Percentiles rank a stretch among this genome's conserved stretches.
phyloP scores from a whole-genome alignment of 2,329 filamentous ascomycete genomes.

The Cylindrodendrum hubeiense region DNA sequence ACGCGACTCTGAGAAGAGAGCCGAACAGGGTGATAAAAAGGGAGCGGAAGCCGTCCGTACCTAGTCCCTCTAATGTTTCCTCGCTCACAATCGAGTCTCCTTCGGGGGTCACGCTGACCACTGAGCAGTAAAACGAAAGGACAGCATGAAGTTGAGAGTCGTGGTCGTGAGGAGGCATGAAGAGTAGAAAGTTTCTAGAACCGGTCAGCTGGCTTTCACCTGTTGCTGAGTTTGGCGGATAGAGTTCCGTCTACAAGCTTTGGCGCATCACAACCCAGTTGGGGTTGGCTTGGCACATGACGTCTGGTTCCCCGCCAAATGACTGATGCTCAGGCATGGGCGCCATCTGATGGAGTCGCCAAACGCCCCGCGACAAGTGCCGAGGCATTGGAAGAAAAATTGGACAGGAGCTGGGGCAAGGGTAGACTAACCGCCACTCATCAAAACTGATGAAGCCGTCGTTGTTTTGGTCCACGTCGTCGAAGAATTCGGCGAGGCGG shows the following conservation, averaged over 20 bases:
- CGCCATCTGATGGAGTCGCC: slow-evolving; percentile 38
- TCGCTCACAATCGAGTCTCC: slow-evolving; percentile 94
- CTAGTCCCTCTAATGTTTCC: slow-evolving; percentile 92
- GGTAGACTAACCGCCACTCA: slow-evolving; percentile 89
- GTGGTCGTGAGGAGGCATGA: slow-evolving; percentile 76
- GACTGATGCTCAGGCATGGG: slow-evolving; percentile 44
- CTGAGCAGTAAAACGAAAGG: slow-evolving; percentile 90
- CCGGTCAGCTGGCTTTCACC: slow-evolving; percentile 39
- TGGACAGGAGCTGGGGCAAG: neutral
- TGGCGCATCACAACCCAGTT: slow-evolving; percentile 23
- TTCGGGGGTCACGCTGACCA: slow-evolving; percentile 90
- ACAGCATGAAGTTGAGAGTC: slow-evolving; percentile 82
- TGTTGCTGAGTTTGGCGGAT: slow-evolving; percentile 5
- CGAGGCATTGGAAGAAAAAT: slow-evolving; percentile 19
- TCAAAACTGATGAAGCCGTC: slow-evolving; percentile 91
- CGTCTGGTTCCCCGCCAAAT: slow-evolving; percentile 43
- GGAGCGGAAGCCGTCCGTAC: slow-evolving; percentile 74
- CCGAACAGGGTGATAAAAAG: slow-evolving; percentile 82
- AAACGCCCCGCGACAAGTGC: slow-evolving; percentile 20
- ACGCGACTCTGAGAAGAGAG: slow-evolving; percentile 77
- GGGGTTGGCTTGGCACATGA: slow-evolving; percentile 45
- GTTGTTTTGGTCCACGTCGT: slow-evolving; percentile 88
- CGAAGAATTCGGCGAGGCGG: slow-evolving; percentile 87
- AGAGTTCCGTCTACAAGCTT: slow-evolving; percentile 7
- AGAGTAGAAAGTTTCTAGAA: slow-evolving; percentile 88